A percentile compares a stretch with the other conserved stretches of the same genome.
phyloP scores from a whole-genome alignment of 306 rosid species.

The Parietaria judaica region DNA sequence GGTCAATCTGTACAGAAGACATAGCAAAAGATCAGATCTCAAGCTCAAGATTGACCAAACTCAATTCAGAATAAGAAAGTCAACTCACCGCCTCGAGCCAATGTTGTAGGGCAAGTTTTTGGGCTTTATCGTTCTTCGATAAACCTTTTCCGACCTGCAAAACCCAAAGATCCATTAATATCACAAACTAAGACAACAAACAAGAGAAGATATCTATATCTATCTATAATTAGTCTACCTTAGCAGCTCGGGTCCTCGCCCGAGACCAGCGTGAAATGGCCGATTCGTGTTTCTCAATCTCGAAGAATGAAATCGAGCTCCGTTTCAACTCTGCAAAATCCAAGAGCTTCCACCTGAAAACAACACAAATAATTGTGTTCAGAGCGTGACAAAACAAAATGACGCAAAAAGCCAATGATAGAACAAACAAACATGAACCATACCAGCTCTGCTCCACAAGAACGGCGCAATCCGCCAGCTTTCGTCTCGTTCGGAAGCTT shows the following conservation, averaged over 20 bases:
- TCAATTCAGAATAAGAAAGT: neutral
- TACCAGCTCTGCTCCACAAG: conserved; percentile 99
- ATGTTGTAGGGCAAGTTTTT: conserved; percentile 91
- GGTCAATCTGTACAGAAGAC: conserved; percentile 64
- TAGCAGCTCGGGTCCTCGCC: conserved; percentile 97
- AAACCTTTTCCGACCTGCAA: conserved; percentile 96
- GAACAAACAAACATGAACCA: neutral
- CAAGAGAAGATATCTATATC: neutral
- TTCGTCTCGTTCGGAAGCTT: conserved; percentile 94
- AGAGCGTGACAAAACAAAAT: conserved; percentile 21
- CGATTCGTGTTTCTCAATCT: conserved; percentile 88
- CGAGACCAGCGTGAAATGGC: conserved; percentile 98
- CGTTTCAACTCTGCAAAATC: conserved; percentile 94
- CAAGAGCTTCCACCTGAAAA: conserved; percentile 87
- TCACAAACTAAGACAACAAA: conserved; percentile 1
- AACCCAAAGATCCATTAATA: conserved; percentile 16
- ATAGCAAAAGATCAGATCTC: conserved; percentile 16
- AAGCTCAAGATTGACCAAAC: conserved; percentile 14
- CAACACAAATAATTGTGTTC: conserved; percentile 12
- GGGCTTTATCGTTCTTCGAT: conserved; percentile 84
- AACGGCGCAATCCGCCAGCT: conserved; percentile 97
- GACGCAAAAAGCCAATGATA: neutral
- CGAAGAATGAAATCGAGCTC: conserved; percentile 90
- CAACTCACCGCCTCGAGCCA: conserved; percentile 98
- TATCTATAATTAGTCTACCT: conserved; percentile 39